Percentiles rank a stretch among this genome's conserved stretches.
Evolutionary conservation across 441 rosid species (phyloP).

Genomic region (Bruguiera hainesii): DNA sequence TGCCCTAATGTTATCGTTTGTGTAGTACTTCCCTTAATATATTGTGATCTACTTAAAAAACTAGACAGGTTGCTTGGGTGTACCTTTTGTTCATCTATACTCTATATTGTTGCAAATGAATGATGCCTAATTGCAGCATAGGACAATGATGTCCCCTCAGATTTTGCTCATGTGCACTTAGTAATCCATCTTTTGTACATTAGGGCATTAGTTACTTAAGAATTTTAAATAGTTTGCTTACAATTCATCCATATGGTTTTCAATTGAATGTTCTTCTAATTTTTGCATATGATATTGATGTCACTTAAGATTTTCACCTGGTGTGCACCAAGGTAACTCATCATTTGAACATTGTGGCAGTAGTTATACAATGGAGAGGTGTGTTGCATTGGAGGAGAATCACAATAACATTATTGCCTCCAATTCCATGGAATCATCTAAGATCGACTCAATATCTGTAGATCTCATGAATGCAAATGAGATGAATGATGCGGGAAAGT

Average conservation of each 20-base stretch:
- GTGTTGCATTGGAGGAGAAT: conserved; percentile 29
- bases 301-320: conserved; percentile 14
- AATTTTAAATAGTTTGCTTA: conserved; percentile 19
- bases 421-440: conserved; percentile 47
- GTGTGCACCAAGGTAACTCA: background rate
- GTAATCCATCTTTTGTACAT: conserved; percentile 18
- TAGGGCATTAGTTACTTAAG: conserved; percentile 22
- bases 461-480: conserved; percentile 49
- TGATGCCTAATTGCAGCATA: background rate
- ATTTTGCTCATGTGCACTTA: conserved; percentile 16
- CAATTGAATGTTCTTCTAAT: conserved; percentile 29
- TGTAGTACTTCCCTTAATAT: too few species aligned
- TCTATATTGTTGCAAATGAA: too few species aligned
- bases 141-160: conserved; percentile 9
- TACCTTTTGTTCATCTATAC: too few species aligned
- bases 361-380: conserved; percentile 31
- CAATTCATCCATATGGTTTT: conserved; percentile 3
- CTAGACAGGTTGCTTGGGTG: too few species aligned
- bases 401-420: conserved; percentile 28
- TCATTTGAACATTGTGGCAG: conserved; percentile 7
- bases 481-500: conserved; percentile 34
- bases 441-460: conserved; percentile 65
- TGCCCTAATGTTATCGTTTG: conserved; percentile 20
- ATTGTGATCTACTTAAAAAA: too few species aligned
- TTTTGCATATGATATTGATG: conserved; percentile 21